A percentile compares a stretch with the other conserved stretches of the same genome.
Conservation (phyloP, 495 filamentous ascomycete species). For the Podospora didyma region DNA sequence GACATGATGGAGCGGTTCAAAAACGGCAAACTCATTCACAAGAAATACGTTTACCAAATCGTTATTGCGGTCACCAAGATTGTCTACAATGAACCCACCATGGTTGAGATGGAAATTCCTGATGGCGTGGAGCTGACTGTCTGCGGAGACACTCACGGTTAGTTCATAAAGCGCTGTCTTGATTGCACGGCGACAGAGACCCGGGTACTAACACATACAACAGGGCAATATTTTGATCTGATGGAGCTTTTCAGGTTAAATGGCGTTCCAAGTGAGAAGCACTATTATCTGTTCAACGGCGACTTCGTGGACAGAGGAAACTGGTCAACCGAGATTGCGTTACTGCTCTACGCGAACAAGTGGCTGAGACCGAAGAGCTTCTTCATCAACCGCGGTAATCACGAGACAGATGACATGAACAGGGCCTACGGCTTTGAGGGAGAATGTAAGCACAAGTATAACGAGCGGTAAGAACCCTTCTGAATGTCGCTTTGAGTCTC, state of each 20-base stretch:
- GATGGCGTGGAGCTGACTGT: slow-evolving; percentile 79
- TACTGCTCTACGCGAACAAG: slow-evolving; percentile 94
- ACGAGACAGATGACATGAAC: slow-evolving; percentile 99
- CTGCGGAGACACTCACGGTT: slow-evolving; percentile 95
- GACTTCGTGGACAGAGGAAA: slow-evolving; percentile 98
- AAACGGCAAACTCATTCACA: slow-evolving; percentile 87
- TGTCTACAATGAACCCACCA: slow-evolving; percentile 88
- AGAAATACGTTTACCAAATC: slow-evolving; percentile 97
- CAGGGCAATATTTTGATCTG: slow-evolving; percentile 96
- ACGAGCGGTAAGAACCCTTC: slow-evolving; percentile 56
- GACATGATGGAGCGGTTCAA: slow-evolving; percentile 97
- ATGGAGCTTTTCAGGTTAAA: slow-evolving; percentile 94
- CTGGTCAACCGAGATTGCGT: slow-evolving; percentile 94
- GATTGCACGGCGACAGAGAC: not conserved
- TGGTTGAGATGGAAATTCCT: slow-evolving; percentile 88
- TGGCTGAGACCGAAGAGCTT: slow-evolving; percentile 83
- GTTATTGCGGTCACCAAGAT: slow-evolving; percentile 83
- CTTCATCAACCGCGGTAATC: slow-evolving; percentile 97
- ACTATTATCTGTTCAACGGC: slow-evolving; percentile 96
- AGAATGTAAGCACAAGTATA: slow-evolving; percentile 97
- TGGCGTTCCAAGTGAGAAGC: slow-evolving; percentile 75
- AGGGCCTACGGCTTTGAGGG: slow-evolving; percentile 97
- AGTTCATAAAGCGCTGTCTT: slow-evolving; percentile 16
- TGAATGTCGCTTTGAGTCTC: not conserved
- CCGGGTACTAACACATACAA: slow-evolving; percentile 15